Evolutionary conservation across 805 yeast genomes (phyloP), one percentile per base, ranked within the genome.

Genomic region (Zygosaccharomyces lentus): DNA sequence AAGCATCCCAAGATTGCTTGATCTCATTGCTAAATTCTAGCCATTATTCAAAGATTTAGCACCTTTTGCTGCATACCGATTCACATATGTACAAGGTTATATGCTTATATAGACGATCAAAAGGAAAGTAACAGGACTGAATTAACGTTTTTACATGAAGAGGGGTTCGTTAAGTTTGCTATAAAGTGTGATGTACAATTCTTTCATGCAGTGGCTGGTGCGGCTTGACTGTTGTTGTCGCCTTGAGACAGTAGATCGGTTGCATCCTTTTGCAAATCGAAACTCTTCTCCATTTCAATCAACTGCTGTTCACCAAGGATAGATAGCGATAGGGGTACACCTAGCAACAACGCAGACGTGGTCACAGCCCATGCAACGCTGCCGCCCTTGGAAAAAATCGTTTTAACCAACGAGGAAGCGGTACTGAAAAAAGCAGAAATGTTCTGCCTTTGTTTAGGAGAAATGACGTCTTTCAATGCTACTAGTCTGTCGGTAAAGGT

Each of bases 291-390:
- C 83, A 87, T 78, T 72, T 90, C 97, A 64, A 83, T 81, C 66
- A 90, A 78, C 73, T 91, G 97, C 65, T 89, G 95, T 73, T 91
- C 97, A 50, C 89, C 82, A 59, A 93, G 75, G 58, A 93, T 86
- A 43, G 96, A 84, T 59, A 93, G 74, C 7, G 96, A 82, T 58
- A 87, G 76, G 53, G 99, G 99, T 38, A 89, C 95, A 65, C 96
- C 97, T 58, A 93, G 73, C 52, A 93, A 77, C 58, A 93, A 72
- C 34, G 87, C 81, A 34, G 93, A 78, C 9, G 98, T 82, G 9
- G 96, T 81, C 47, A 87, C 54, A 50, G 84, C 77, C 98, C 98
- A 93, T 55, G 90, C 75, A 32, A 85, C 72, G 56, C 77, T 76
- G 50, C 96, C 96, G 50, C 86, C 74, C 55, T 80, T 81, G 50